These are phyloP conservation scores for Heimioporus retisporus DNA, from an alignment of 1,284 basidiomycete species.

Conservation along the genomic window DNA sequence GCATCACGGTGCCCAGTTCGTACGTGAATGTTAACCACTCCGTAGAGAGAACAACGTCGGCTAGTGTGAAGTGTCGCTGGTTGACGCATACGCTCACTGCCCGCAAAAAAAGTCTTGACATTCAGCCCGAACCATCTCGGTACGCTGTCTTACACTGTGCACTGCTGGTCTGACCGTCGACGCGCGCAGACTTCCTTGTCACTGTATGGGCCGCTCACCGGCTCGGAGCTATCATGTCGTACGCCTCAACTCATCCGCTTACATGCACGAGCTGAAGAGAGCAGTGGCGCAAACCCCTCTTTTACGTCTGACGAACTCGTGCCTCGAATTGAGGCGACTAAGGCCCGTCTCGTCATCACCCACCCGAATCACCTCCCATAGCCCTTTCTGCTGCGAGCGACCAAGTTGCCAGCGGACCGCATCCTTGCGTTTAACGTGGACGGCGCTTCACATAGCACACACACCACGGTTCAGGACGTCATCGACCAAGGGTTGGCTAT, in stretches of 20 bases:
- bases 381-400: conserved; percentile 58
- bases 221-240: conserved; percentile 78
- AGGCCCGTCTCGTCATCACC: conserved; percentile 56
- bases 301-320: conserved; percentile 65
- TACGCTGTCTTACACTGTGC: conserved; percentile 30
- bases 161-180: conserved; percentile 7
- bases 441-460: conserved; percentile 21
- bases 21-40: conserved; percentile 1
- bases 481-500: conserved; percentile 62
- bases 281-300: conserved; percentile 65
- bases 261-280: conserved; percentile 20
- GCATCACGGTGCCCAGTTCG: background rate
- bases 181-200: conserved; percentile 70
- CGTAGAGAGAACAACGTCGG: conserved; percentile 55
- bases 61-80: conserved; percentile 23
- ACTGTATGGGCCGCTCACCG: conserved; percentile 82
- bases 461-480: conserved; percentile 62
- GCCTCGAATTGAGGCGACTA: conserved; percentile 57
- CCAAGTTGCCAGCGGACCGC: conserved; percentile 62
- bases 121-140: conserved; percentile 78
- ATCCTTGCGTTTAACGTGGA: conserved; percentile 64
- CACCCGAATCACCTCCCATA: conserved; percentile 53
- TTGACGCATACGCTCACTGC: conserved; percentile 16
- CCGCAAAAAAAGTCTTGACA: conserved; percentile 63
- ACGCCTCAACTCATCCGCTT: conserved; percentile 29